Evolutionary conservation across 176 grass and related monocot genomes (phyloP), one percentile per base, ranked within the genome.

Genomic region (Pontederia crassipes): DNA sequence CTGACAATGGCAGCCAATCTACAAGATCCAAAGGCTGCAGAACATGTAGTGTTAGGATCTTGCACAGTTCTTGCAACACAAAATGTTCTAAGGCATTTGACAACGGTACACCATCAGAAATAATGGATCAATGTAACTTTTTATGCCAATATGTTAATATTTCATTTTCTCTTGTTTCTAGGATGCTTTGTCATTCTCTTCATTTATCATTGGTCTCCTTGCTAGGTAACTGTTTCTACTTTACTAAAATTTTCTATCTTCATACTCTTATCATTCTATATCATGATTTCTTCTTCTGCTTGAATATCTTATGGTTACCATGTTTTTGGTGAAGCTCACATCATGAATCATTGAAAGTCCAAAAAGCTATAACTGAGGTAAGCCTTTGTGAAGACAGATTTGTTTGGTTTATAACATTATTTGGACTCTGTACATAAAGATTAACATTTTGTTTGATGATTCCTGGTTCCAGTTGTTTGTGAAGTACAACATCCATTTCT

Each of bases 291-390:
- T 51, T 8, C 56, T 59, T 13, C 15, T 52, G n/a, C 13, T 16
- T 14, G 17, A 47, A 18, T 54, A 82, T 72, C 66, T 55, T 32
- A 62, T 48, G 69, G 12, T 11, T 57, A 26, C 17, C 15, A 11
- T 48, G 46, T 87, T 55, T 74, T 4, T 61, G 72, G 16, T 87
- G 66, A 62, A 97, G 92, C 59, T 91, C 84, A 54, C 92, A 91
- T 82, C 87, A 91, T 76, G 92, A 79, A 76, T 88, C 92, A 11
- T 54, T 91, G 56, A 91, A 97, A 82, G 86, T 76, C 57, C 84
- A 97, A 66, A 97, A 97, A 85, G 83, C 87, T 75, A 88, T 91
- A 74, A 91, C 76, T 45, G 81, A 97, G 86, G 87, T 97, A 88
- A 20, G 20, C 35, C 60, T 71, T 54, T 61, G 76, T 70, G 47